Percentiles rank a stretch among this genome's conserved stretches.
Conservation (phyloP, 495 filamentous ascomycete species). For the Penicillium turbatum region DNA sequence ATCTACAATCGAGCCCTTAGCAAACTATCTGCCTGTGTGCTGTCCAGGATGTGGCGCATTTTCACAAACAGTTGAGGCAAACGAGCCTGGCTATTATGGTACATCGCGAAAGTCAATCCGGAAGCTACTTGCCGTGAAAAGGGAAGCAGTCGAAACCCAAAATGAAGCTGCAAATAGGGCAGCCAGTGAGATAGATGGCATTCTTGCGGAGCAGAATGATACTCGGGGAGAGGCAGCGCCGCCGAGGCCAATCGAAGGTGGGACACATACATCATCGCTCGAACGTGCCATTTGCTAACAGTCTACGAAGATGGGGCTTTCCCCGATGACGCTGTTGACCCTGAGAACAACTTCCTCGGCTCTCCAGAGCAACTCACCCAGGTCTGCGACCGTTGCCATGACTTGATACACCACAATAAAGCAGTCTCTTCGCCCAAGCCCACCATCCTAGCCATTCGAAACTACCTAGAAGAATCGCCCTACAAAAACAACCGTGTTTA, state of each 20-base stretch:
- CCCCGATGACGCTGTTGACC: conserved; percentile 34
- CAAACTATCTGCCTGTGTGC: conserved; percentile 32
- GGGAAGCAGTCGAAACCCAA: conserved; percentile 40
- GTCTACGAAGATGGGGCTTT: conserved; percentile 29
- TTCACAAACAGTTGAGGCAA: conserved; percentile 63
- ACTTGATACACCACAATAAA: conserved; percentile 66
- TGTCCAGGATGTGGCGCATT: conserved; percentile 91
- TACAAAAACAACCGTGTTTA: conserved; percentile 89
- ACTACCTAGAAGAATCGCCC: conserved; percentile 80
- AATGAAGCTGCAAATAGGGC: neutral
- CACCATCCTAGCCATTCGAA: conserved; percentile 66
- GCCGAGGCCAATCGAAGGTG: conserved; percentile 25
- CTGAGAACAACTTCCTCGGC: conserved; percentile 16
- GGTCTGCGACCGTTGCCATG: conserved; percentile 84
- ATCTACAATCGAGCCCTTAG: conserved; percentile 2
- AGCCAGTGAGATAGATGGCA: neutral
- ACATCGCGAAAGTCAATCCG: conserved; percentile 46
- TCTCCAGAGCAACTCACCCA: conserved; percentile 21
- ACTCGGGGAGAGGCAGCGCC: neutral
- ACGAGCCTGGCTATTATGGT: conserved; percentile 74
- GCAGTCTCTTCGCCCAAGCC: conserved; percentile 72
- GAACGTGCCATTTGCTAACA: neutral
- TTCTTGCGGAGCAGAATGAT: conserved; percentile 15
- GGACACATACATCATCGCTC: neutral
- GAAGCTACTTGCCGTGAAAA: conserved; percentile 33